Conservation (phyloP, 1,284 basidiomycete genomes). For the Porphyrellus sp. region DNA sequence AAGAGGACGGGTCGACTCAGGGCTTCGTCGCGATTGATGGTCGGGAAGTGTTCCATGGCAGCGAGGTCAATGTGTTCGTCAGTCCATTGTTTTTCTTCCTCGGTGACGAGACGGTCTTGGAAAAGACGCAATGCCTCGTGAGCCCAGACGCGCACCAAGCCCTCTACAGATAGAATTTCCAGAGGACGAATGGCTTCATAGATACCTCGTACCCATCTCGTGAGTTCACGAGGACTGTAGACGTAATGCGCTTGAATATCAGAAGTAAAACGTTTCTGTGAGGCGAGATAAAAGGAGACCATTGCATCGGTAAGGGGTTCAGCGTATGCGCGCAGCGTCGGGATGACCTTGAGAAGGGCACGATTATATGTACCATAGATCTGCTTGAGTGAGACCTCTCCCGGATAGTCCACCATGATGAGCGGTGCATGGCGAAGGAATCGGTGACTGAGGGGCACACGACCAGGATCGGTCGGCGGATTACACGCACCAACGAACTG, state of each 20-base stretch:
- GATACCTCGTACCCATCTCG: conserved; percentile 96
- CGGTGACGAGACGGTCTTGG: conserved; percentile 93
- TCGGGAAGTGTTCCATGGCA: conserved; percentile 89
- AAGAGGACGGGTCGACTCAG: conserved; percentile 90
- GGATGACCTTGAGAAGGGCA: conserved; percentile 93
- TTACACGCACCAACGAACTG: conserved; percentile 99
- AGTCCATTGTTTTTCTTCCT: conserved; percentile 92
- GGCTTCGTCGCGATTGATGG: conserved; percentile 81
- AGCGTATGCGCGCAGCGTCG: conserved; percentile 88
- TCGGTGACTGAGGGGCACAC: conserved; percentile 95
- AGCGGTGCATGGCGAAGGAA: conserved; percentile 98
- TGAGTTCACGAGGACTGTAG: conserved; percentile 98
- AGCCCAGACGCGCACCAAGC: conserved; percentile 96
- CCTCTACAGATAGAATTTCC: conserved; percentile 88
- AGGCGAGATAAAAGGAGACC: conserved; percentile 94
- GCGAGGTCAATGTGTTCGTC: conserved; percentile 88
- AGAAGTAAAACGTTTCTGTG: conserved; percentile 92
- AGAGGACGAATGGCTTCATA: conserved; percentile 95
- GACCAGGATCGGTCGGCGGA: conserved; percentile 98
- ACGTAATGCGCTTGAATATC: conserved; percentile 98
- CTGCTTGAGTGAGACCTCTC: conserved; percentile 94
- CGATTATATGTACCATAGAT: conserved; percentile 99
- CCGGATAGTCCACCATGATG: conserved; percentile 99
- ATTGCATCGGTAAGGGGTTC: conserved; percentile 97
- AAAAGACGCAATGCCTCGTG: conserved; percentile 97